Conservation (phyloP, 1,284 basidiomycete species). For the Marasmius sp. region DNA sequence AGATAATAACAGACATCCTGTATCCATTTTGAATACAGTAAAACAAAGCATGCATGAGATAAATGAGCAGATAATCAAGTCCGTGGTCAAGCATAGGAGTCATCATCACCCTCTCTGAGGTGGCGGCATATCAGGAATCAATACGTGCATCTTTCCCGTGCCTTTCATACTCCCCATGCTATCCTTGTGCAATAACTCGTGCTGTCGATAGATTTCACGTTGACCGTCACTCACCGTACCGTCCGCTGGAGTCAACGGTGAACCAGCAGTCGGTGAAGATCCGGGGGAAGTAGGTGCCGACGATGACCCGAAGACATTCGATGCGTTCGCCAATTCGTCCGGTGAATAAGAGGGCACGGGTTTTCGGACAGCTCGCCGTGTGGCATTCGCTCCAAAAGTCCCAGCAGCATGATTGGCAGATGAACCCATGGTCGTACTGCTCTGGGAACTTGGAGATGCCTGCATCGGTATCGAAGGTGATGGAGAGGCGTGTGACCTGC, state of each 20-base stretch:
- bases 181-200: slow-evolving; percentile 1
- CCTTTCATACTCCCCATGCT: background rate
- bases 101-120: background rate
- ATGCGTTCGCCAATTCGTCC: background rate
- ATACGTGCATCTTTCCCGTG: background rate
- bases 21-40: background rate
- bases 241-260: background rate
- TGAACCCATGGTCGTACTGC: background rate
- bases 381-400: background rate
- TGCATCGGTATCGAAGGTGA: background rate
- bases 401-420: background rate
- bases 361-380: background rate
- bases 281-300: background rate
- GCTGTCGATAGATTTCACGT: background rate
- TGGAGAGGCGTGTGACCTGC: background rate
- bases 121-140: background rate
- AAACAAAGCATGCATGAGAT: background rate
- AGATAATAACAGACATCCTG: background rate
- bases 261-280: background rate
- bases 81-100: background rate
- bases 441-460: background rate
- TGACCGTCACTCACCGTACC: background rate
- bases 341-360: slow-evolving; percentile 1
- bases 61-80: background rate
- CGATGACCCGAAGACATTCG: background rate